A percentile compares a stretch with the other conserved stretches of the same genome.
Evolutionary conservation across 2,329 filamentous ascomycete species (phyloP).

Genomic region (Lachnellula subtilissima): DNA sequence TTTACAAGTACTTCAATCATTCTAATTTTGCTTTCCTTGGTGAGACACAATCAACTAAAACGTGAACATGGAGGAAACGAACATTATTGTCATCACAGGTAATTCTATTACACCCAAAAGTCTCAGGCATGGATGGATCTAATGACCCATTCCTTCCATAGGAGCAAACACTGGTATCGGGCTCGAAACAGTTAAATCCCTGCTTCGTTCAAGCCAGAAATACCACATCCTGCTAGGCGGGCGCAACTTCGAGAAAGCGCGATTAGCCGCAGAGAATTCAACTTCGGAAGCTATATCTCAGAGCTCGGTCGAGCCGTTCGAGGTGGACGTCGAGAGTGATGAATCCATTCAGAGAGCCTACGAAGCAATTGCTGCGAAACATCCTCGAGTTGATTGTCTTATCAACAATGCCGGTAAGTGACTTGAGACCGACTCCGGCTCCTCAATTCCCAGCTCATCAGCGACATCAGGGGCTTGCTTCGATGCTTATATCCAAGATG

Average conservation of each 20-base stretch:
- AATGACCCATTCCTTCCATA: conserved; percentile 16
- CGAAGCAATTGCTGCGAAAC: conserved; percentile 21
- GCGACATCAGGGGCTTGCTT: not conserved
- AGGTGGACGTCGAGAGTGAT: conserved; percentile 31
- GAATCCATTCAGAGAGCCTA: conserved; percentile 29
- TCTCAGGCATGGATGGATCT: not conserved
- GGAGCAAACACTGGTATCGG: conserved; percentile 39
- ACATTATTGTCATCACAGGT: not conserved
- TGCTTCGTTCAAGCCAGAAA: conserved; percentile 1
- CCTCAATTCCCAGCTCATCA: not conserved
- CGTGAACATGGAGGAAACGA: not conserved
- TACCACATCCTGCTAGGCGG: conserved; percentile 39
- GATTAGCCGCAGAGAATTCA: conserved; percentile 34
- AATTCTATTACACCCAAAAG: not conserved
- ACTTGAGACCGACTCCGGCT: not conserved
- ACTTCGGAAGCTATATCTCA: conserved; percentile 30
- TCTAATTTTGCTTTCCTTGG: no score
- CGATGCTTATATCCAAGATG: not conserved
- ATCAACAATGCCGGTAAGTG: conserved; percentile 31
- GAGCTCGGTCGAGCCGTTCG: conserved; percentile 20
- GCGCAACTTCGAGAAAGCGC: conserved; percentile 36
- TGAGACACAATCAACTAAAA: not conserved
- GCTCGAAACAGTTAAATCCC: conserved; percentile 31
- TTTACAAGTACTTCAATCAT: no score
- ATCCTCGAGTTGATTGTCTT: conserved; percentile 30